Conservation (phyloP, 495 filamentous ascomycete genomes). For the Extremus antarcticus region DNA sequence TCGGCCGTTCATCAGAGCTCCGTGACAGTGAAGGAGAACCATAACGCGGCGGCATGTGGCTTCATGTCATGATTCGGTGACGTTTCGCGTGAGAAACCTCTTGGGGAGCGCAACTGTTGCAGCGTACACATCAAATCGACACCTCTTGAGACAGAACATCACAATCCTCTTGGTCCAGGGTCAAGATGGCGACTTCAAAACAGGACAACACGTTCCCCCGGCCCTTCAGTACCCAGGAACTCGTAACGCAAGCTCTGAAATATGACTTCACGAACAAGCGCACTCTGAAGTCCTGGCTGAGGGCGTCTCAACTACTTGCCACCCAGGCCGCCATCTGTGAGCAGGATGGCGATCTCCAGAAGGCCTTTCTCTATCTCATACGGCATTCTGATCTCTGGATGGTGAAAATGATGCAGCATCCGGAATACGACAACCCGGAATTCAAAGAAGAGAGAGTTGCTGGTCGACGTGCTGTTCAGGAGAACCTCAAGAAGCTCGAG, state of each 20-base stretch:
- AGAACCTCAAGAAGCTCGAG: conserved; percentile 50
- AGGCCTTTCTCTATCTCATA: conserved; percentile 77
- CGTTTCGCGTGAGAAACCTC: too few relatives aligned
- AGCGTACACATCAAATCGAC: too few relatives aligned
- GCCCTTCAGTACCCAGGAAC: conserved; percentile 63
- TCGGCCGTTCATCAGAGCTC: too few relatives aligned
- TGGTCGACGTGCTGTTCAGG: conserved; percentile 44
- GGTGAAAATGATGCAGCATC: conserved; percentile 32
- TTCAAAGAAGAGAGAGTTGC: conserved; percentile 38
- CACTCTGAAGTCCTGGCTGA: conserved; percentile 67
- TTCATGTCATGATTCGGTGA: too few relatives aligned
- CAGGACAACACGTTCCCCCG: conserved; percentile 1
- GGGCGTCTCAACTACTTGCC: conserved; percentile 60
- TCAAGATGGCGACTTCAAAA: conserved; percentile 9
- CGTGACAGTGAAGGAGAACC: too few relatives aligned
- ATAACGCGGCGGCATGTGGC: too few relatives aligned
- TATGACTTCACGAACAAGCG: conserved; percentile 72
- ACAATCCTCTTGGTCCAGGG: background rate
- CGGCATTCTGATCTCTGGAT: conserved; percentile 61
- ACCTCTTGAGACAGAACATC: too few relatives aligned
- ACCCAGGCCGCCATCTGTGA: conserved; percentile 69
- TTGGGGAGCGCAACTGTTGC: too few relatives aligned
- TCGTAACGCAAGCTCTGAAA: conserved; percentile 56
- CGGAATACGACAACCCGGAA: conserved; percentile 36
- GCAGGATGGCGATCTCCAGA: conserved; percentile 71